Conservation (phyloP, 805 yeast species). For the Yamadazyma paraphyllophila region DNA sequence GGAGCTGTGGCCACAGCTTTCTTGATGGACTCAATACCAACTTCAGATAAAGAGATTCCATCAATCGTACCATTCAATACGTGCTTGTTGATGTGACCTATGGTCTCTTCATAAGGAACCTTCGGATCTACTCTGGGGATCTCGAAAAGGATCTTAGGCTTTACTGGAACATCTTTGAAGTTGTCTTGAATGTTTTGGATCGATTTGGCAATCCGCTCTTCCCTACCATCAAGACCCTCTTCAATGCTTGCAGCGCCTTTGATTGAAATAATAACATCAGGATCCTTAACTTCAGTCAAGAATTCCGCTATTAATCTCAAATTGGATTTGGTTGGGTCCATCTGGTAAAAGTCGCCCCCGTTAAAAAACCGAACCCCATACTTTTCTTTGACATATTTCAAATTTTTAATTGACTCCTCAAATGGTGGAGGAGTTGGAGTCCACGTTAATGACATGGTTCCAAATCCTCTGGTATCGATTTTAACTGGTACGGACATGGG, state of each 20-base stretch:
- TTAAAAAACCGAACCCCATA: constrained; percentile 55
- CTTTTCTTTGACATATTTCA: constrained; percentile 49
- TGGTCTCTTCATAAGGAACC: constrained; percentile 57
- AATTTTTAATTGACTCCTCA: constrained; percentile 50
- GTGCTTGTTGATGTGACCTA: constrained; percentile 54
- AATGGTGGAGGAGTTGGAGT: constrained; percentile 53
- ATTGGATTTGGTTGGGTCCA: constrained; percentile 30
- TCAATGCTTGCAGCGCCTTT: constrained; percentile 57
- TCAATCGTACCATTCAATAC: constrained; percentile 64
- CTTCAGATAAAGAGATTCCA: constrained; percentile 76
- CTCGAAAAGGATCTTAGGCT: constrained; percentile 54
- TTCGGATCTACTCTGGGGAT: constrained; percentile 66
- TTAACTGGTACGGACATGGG: constrained; percentile 8
- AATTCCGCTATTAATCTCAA: constrained; percentile 57
- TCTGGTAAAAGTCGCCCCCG: constrained; percentile 69
- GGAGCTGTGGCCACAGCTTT: constrained; percentile 58
- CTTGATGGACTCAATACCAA: constrained; percentile 57
- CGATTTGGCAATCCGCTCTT: constrained; percentile 45
- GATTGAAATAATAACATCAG: constrained; percentile 55
- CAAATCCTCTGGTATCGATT: constrained; percentile 49
- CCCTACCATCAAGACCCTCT: constrained; percentile 48
- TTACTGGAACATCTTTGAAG: constrained; percentile 21
- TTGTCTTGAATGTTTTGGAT: constrained; percentile 41
- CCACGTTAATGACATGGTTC: constrained; percentile 83
- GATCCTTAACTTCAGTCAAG: constrained; percentile 44